These are phyloP conservation scores for Diaporthe sp. DNA, from an alignment of 2,329 filamentous ascomycete genomes.

Conservation along the genomic window DNA sequence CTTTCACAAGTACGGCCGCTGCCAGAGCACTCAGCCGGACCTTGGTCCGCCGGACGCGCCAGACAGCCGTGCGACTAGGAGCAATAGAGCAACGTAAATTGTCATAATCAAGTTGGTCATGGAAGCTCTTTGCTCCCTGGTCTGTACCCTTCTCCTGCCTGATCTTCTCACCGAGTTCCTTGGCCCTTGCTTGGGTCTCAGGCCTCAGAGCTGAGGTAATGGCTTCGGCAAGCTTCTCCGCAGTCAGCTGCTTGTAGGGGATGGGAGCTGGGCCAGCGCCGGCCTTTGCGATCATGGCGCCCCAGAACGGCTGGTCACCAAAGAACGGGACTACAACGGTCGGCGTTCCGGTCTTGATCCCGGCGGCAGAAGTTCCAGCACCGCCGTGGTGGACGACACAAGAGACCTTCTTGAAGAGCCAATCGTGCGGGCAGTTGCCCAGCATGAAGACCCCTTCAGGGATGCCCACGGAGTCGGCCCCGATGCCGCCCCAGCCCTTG, in stretches of 20 bases:
- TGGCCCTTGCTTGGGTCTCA: conserved; percentile 69
- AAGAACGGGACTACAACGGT: conserved; percentile 91
- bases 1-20: conserved; percentile 76
- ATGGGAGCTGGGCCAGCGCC: conserved; percentile 80
- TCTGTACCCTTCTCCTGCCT: conserved; percentile 71
- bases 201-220: conserved; percentile 73
- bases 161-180: conserved; percentile 74
- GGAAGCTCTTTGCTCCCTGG: conserved; percentile 76
- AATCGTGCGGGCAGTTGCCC: conserved; percentile 89
- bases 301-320: conserved; percentile 88
- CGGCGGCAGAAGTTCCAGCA: conserved; percentile 88
- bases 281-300: conserved; percentile 79
- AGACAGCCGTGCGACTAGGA: conserved; percentile 78
- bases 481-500: conserved; percentile 90
- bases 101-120: conserved; percentile 76
- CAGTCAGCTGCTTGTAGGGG: conserved; percentile 76
- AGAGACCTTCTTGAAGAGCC: conserved; percentile 86
- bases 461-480: conserved; percentile 76
- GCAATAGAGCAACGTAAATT: conserved; percentile 78
- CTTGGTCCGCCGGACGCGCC: conserved; percentile 78
- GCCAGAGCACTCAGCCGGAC: conserved; percentile 80
- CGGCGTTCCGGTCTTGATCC: conserved; percentile 83
- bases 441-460: conserved; percentile 86
- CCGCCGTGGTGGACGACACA: conserved; percentile 90
- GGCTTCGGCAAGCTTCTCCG: conserved; percentile 74